Base-by-base conservation (phyloP, 148 eudicot species). In the Cornus florida region DNA sequence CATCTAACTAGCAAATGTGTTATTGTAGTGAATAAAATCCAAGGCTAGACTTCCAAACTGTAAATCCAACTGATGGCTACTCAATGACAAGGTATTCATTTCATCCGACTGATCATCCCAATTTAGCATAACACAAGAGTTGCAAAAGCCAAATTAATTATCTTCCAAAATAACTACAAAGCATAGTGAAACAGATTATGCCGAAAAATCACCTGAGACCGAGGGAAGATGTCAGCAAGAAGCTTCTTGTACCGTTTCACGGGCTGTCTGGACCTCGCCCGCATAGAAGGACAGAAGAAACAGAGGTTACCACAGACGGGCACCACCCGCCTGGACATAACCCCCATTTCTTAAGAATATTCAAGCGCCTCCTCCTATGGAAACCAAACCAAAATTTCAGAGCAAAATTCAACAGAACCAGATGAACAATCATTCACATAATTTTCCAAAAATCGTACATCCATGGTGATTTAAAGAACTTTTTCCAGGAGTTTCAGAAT, bases 221-320 rank as follows among this genome's bases (percentile, higher is more conserved):
- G 86, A 28, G 98, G 98, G 76, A 94, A 92, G 22, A 94, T 94
- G 1, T 92, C 92, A 1, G 90, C 85, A 78, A 94, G 92, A 64
- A 94, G 90, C 89, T 86, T 91, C 90, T 92, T 94, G 84, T 94
- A 94, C 71, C 98, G 88, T 75, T 92, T 92, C 8, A 94, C 97
- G 14, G 98, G 98, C 81, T 94, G 98, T 84, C 98, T 92, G 10
- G 98, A 94, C 81, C 98, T 84, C 20, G 98, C 93, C 72, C 98
- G 86, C 86, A 94, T 66, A 2, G 97, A 81, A 14, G 98, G 98
- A 71, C 97, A 94, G 87, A 89, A 89, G 82, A 87, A 86, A 79
- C 98, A 94, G 81, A 92, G 87, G 80, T 84, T 94, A 60, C 98
- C 92, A 86, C 98, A 94, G 83, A 74, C 92, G 72, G 98, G 98